Percentiles rank a stretch among this genome's conserved stretches.
phyloP scores from a whole-genome alignment of 169 alveolate genomes.

The Ichthyophthirius multifiliis region DNA sequence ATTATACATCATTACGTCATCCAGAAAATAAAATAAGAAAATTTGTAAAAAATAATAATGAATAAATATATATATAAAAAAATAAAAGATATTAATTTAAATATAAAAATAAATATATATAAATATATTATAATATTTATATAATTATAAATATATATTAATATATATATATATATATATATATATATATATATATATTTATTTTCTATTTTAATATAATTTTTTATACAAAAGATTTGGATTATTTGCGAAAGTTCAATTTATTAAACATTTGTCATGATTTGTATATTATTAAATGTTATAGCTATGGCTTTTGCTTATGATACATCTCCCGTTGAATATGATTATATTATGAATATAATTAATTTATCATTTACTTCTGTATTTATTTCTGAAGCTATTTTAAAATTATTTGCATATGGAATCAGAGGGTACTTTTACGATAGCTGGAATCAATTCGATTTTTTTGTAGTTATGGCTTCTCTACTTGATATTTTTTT shows the following conservation, averaged over 20 bases:
- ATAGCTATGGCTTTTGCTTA: slow-evolving; percentile 50
- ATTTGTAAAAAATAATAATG: neutral
- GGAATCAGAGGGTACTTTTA: slow-evolving; percentile 52
- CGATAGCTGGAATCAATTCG: slow-evolving; percentile 72
- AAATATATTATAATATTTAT: no score
- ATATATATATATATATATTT: no score
- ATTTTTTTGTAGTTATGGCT: slow-evolving; percentile 72
- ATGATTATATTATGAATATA: slow-evolving; percentile 18
- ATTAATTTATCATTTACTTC: slow-evolving; percentile 49
- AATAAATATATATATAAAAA: no score
- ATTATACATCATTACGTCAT: slow-evolving; percentile 11
- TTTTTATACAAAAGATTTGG: neutral
- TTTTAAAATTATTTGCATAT: slow-evolving; percentile 50
- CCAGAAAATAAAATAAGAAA: slow-evolving; percentile 1
- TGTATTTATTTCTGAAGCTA: slow-evolving; percentile 63
- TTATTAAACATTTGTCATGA: slow-evolving; percentile 54
- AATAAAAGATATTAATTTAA: no score
- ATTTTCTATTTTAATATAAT: no score
- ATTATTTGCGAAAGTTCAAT: slow-evolving; percentile 16
- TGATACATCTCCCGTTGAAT: slow-evolving; percentile 41
- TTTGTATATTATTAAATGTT: slow-evolving; percentile 50
- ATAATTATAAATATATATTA: no score
- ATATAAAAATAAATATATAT: no score
- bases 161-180: no score
- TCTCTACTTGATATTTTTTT: slow-evolving; percentile 52